Evolutionary conservation across 2,329 filamentous ascomycete genomes (phyloP).

Genomic region (Trichothecium sympodiale): DNA sequence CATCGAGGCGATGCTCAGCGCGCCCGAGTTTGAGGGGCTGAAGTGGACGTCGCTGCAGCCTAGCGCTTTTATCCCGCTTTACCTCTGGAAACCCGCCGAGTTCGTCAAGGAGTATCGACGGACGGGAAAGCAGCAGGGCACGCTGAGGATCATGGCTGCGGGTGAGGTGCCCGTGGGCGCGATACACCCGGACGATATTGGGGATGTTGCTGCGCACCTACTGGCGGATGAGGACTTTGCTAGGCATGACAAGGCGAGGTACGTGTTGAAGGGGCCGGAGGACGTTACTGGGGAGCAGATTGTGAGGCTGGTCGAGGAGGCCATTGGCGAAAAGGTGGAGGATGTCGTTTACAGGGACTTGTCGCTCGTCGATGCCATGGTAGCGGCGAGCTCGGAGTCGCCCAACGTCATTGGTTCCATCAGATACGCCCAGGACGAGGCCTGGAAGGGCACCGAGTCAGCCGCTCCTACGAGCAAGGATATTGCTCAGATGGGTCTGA

Average conservation of each 20-base stretch:
- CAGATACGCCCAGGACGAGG: slow-evolving; percentile 10
- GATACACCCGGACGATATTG: slow-evolving; percentile 21
- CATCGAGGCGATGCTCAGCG: slow-evolving; percentile 15
- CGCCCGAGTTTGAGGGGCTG: not conserved
- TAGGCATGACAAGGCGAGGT: slow-evolving; percentile 19
- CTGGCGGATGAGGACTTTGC: slow-evolving; percentile 16
- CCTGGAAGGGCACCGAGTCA: slow-evolving; percentile 20
- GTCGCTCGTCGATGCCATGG: slow-evolving; percentile 15
- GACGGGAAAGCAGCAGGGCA: slow-evolving; percentile 1
- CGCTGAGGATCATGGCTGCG: not conserved
- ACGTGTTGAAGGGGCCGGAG: slow-evolving; percentile 26
- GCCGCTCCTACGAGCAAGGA: slow-evolving; percentile 15
- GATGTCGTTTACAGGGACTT: slow-evolving; percentile 19
- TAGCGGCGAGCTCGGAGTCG: slow-evolving; percentile 12
- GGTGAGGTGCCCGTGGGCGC: slow-evolving; percentile 3
- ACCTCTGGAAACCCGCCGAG: not conserved
- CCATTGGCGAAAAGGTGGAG: slow-evolving; percentile 14
- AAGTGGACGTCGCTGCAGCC: slow-evolving; percentile 3
- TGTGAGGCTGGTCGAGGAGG: slow-evolving; percentile 21
- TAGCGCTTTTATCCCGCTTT: not conserved
- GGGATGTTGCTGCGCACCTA: slow-evolving; percentile 22
- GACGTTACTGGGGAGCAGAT: slow-evolving; percentile 24
- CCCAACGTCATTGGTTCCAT: slow-evolving; percentile 18
- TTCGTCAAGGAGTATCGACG: not conserved
- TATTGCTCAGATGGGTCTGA: slow-evolving; percentile 17